Evolutionary conservation across 2,329 filamentous ascomycete species (phyloP).

Genomic region (Aspergillus viridinutans): DNA sequence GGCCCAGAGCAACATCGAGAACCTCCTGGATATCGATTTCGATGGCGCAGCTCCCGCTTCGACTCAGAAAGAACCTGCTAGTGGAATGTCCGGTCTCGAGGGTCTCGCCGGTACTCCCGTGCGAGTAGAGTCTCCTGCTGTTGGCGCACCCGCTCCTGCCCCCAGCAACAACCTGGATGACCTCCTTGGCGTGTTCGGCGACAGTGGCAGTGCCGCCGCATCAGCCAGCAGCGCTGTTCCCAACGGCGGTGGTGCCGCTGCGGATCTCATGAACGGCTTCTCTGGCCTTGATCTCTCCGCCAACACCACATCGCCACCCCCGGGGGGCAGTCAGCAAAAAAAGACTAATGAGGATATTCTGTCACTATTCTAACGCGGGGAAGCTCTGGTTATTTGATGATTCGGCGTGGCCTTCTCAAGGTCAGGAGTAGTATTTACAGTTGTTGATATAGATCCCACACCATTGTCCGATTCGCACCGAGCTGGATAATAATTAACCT

Average conservation of each 20-base stretch:
- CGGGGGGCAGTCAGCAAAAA: constrained; percentile 31
- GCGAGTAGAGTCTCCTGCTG: constrained; percentile 44
- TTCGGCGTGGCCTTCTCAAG: background rate
- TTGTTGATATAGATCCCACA: background rate
- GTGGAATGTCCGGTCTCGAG: constrained; percentile 62
- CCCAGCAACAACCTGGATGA: constrained; percentile 68
- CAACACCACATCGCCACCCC: constrained; percentile 21
- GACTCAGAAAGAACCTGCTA: constrained; percentile 60
- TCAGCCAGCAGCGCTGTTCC: constrained; percentile 27
- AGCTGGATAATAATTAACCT: background rate
- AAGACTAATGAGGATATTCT: constrained; percentile 55
- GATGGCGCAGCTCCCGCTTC: constrained; percentile 91
- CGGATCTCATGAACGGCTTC: constrained; percentile 75
- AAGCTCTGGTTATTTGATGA: constrained; percentile 1
- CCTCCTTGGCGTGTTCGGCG: constrained; percentile 67
- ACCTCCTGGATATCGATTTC: constrained; percentile 92
- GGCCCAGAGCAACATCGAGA: constrained; percentile 78
- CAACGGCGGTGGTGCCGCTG: constrained; percentile 28
- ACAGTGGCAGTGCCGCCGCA: constrained; percentile 38
- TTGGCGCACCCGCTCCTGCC: constrained; percentile 24
- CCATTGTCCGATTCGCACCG: background rate
- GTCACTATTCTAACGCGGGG: constrained; percentile 47
- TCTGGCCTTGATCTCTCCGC: constrained; percentile 72
- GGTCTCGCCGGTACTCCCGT: constrained; percentile 55
- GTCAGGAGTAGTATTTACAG: background rate